Evolutionary conservation across 257 asterid species (phyloP), one percentile per base, ranked within the genome.

Genomic region (Nicotiana sylvestris): DNA sequence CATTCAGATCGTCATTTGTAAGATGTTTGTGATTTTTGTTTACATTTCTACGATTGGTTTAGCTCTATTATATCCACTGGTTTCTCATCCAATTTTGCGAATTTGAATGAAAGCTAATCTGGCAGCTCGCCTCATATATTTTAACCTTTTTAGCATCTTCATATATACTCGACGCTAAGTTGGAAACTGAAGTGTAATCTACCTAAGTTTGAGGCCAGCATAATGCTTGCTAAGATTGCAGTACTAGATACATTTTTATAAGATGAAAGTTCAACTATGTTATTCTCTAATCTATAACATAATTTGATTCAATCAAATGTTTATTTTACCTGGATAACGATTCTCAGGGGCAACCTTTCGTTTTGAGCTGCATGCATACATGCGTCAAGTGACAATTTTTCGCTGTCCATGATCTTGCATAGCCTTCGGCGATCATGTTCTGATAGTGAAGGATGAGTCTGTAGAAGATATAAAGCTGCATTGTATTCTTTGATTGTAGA

Each of bases 351-450:
- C 91, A 95, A 76, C 83, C 98, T 89, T n/a, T 95, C 97, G 81
- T 95, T 95, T 76, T 95, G 98, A 74, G 98, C 95, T 60, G 96
- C 98, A 86, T 95, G 98, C 81, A 89, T 87, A 64, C 97, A 89
- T 81, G 95, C 98, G 86, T 95, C 98, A 77, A 82, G 85, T 77
- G 98, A 95, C 83, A 95, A 94, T 94, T 93, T 95, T 82, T 87
- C 89, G 29, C 95, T 88, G 76, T 92, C 89, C 95, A 93, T 92
- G 86, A 90, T 90, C 84, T 93, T 91, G 89, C 97, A 91, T 32
- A 95, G 89, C 88, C 90, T 91, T 88, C 89, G 90, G 83, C 97
- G 68, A 17, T 95, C 98, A 58, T 93, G 95, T 51, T 95, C 97
- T 32, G 97, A 77, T 66, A 93, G 86, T 66, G 90, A 89, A 18